Percentiles rank a stretch among this genome's conserved stretches.
phyloP scores from a whole-genome alignment of 208 protist genomes.

The Wallacemonas sp. region DNA sequence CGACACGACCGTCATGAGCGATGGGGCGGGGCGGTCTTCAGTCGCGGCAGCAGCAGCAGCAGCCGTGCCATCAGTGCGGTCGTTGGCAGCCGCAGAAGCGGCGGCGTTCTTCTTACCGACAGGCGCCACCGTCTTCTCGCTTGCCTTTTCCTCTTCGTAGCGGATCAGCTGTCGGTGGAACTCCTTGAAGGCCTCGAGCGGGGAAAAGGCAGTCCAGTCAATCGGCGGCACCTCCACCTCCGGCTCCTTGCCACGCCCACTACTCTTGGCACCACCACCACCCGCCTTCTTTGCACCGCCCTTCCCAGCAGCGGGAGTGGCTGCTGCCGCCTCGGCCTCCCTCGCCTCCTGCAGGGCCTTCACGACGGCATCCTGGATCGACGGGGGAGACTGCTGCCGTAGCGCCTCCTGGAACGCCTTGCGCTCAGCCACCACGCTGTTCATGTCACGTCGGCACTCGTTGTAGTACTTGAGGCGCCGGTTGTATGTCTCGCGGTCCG shows the following conservation, averaged over 20 bases:
- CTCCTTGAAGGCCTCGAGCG: slow-evolving; percentile 28
- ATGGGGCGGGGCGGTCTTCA: not conserved
- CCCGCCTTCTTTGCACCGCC: slow-evolving; percentile 8
- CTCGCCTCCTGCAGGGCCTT: slow-evolving; percentile 20
- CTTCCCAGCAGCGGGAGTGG: not conserved
- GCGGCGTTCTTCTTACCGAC: not conserved
- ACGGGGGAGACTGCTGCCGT: slow-evolving; percentile 12
- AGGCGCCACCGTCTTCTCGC: not conserved
- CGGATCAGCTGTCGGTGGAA: slow-evolving; percentile 15
- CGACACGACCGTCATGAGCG: slow-evolving; percentile 5
- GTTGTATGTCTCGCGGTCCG: slow-evolving; percentile 73
- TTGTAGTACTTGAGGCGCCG: slow-evolving; percentile 74
- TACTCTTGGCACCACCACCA: slow-evolving; percentile 5
- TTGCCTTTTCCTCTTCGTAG: slow-evolving; percentile 16
- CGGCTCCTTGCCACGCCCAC: not conserved
- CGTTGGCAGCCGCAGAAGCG: too few relatives aligned
- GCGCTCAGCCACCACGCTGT: slow-evolving; percentile 28
- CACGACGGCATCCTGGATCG: slow-evolving; percentile 23
- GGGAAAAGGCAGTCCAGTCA: slow-evolving; percentile 13
- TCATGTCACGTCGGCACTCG: slow-evolving; percentile 68
- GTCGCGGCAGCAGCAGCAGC: not conserved
- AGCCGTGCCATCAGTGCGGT: too few relatives aligned
- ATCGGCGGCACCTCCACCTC: not conserved
- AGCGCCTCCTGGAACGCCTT: slow-evolving; percentile 27
- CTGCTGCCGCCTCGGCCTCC: not conserved